Base-by-base conservation (phyloP, 768 basidiomycete species). In the Rhodotorula babjevae region DNA sequence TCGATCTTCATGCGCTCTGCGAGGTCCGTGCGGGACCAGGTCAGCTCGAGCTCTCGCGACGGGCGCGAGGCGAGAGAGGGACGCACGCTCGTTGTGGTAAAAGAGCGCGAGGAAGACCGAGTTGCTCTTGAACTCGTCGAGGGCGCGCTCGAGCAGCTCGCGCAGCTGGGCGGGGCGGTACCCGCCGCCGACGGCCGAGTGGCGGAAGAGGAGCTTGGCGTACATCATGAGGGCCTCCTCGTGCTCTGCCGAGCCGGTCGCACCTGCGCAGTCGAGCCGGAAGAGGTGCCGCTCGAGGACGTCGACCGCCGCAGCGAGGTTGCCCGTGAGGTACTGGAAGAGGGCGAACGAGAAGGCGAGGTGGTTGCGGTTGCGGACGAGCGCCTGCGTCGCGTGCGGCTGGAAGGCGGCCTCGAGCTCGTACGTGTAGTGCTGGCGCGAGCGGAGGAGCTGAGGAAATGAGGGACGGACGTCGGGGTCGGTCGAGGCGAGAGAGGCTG, bases 101-200 rank as follows among this genome's bases (percentile, higher is more conserved):
- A 80, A 81, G n/a, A 82, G 71, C 14, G 74, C 70, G 12, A 81
- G 78, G 74, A 84, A 81, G 15, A 78, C 63, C 15, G 81, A 81
- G 72, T 83, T 83, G 76, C 79, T 79, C 29, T 82, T 81, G 69
- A 80, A 84, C 18, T 64, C 59, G 3, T 59, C 57, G 40, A 82
- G 75, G 8, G 80, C 81, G 8, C 73, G 66, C 63, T 83, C 82
- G 31, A 83, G 76, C 6, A 79, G 64, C 10, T 72, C 68, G 1
- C 83, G 77, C 31, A 80, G 36, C 23, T 78, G 69, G 0, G 69
- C 71, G 0, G 82, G 80, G 11, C 74, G 77, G 69, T 79, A 78
- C 0, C 77, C 58, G 12, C 60, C 68, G 63, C 72, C 56, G 40
- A 75, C 31, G 55, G 69, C 42, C 25, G 70, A 56, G 63, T 81